Conservation (phyloP, 176 grass and related monocot species). For the Ensete glaucum region DNA sequence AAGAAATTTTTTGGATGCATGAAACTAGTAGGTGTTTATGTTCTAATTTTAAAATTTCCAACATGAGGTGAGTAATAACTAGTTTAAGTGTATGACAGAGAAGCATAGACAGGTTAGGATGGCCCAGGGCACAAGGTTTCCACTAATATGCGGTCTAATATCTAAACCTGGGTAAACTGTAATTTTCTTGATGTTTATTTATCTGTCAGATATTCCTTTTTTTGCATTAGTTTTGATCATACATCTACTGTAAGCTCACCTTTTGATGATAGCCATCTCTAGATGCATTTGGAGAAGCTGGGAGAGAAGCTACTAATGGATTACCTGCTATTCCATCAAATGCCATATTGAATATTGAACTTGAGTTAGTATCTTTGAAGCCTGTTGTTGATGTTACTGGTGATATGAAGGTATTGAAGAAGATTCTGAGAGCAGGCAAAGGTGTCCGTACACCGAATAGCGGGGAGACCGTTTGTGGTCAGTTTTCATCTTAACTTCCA, state of each 20-base stretch:
- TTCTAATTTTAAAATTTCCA: too few relatives aligned
- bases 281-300: constrained; percentile 38
- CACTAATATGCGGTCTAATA: not conserved
- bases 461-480: constrained; percentile 31
- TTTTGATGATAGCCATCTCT: constrained; percentile 7
- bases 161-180: not conserved
- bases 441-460: constrained; percentile 24
- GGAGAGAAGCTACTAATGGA: constrained; percentile 18
- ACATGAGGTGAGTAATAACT: too few relatives aligned
- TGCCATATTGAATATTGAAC: constrained; percentile 23
- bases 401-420: constrained; percentile 30
- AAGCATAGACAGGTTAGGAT: too few relatives aligned
- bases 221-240: not conserved
- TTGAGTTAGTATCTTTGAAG: constrained; percentile 32
- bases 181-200: too few relatives aligned
- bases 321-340: constrained; percentile 28
- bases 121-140: not conserved
- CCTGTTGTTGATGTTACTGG: constrained; percentile 32
- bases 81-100: too few relatives aligned
- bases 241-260: not conserved
- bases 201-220: not conserved
- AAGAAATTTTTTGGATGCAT: too few relatives aligned
- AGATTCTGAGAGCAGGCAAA: constrained; percentile 28
- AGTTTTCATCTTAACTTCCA: constrained; percentile 4
- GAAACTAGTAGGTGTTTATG: too few relatives aligned